Evolutionary conservation across 257 asterid species (phyloP).

Genomic region (Solanum appendiculatum): DNA sequence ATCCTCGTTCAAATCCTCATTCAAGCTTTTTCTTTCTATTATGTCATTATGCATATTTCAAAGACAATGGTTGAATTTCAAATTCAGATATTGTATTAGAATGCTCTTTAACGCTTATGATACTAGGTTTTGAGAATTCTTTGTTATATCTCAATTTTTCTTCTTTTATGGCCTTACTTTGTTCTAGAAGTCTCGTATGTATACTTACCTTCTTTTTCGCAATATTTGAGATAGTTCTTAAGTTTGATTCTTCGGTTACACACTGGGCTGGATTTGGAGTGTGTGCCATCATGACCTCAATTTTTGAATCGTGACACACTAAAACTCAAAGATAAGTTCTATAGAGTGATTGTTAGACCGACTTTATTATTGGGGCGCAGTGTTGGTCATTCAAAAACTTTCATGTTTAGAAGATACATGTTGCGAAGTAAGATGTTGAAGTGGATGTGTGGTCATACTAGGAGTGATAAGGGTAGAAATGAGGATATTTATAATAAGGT

Average conservation of each 20-base stretch:
- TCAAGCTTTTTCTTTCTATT: background rate
- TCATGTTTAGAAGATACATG: background rate
- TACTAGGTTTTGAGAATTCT: background rate
- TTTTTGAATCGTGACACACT: background rate
- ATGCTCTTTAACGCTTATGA: background rate
- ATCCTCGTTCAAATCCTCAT: background rate
- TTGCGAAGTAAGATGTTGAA: background rate
- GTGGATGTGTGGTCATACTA: background rate
- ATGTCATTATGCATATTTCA: background rate
- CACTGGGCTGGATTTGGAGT: background rate
- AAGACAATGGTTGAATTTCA: too few species aligned
- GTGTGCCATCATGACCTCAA: background rate
- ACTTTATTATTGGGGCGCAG: background rate
- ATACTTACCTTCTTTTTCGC: background rate
- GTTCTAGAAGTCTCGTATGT: background rate
- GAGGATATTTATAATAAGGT: background rate
- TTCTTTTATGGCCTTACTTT: background rate
- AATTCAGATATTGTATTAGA: background rate
- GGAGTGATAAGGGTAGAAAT: background rate
- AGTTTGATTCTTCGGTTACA: background rate
- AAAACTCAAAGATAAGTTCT: background rate
- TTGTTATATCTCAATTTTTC: background rate
- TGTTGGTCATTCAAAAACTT: background rate
- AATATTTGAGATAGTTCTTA: too few species aligned
- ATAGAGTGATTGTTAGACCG: background rate